A percentile compares a stretch with the other conserved stretches of the same genome.
These are phyloP conservation scores for Citrus medica DNA, from an alignment of 345 rosid genomes.

Conservation along the genomic window DNA sequence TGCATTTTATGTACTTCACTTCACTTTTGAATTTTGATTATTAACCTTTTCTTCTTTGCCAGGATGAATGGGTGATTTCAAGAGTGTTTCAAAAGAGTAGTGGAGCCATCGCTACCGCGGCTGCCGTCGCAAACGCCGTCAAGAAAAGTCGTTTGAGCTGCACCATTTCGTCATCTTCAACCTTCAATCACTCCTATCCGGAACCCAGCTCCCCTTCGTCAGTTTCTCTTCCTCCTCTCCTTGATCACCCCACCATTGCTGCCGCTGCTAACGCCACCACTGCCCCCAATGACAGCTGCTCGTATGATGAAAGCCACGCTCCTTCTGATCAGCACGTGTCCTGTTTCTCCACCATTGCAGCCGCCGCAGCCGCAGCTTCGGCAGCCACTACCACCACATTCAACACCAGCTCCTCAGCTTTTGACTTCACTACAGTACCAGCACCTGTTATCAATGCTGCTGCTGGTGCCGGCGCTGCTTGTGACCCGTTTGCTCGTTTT, in stretches of 20 bases:
- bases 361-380: conserved; percentile 52
- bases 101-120: conserved; percentile 15
- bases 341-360: conserved; percentile 97
- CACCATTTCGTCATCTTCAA: conserved; percentile 10
- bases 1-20: neutral
- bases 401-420: conserved; percentile 15
- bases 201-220: conserved; percentile 74
- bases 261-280: conserved; percentile 18
- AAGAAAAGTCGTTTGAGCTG: conserved; percentile 43
- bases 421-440: conserved; percentile 28
- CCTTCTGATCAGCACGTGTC: conserved; percentile 91
- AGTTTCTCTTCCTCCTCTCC: conserved; percentile 77
- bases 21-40: neutral
- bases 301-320: conserved; percentile 48
- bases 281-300: conserved; percentile 43
- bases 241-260: conserved; percentile 22
- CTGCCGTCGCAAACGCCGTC: neutral
- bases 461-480: neutral
- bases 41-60: neutral
- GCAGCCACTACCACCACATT: conserved; percentile 32
- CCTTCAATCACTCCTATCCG: conserved; percentile 23
- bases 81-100: conserved; percentile 73
- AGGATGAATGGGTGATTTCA: conserved; percentile 98
- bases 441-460: conserved; percentile 1
- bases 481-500: conserved; percentile 17